Conservation (phyloP, 257 asterid genomes). For the Leptodermis oblonga region DNA sequence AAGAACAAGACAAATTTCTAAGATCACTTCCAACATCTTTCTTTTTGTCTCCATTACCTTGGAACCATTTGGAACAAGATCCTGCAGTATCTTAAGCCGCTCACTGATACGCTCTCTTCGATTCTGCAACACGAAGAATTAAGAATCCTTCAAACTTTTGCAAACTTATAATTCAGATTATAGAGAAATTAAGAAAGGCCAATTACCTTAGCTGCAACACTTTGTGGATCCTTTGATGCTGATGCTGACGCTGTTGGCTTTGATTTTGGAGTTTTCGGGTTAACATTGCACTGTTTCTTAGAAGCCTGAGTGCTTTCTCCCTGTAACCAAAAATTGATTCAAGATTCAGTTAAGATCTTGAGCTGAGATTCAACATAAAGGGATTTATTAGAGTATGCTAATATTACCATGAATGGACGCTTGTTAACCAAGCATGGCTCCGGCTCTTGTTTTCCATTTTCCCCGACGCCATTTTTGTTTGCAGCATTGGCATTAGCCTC, state of each 20-base stretch:
- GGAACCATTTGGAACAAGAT: conserved; percentile 89
- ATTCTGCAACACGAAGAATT: conserved; percentile 53
- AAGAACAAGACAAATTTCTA: conserved; percentile 2
- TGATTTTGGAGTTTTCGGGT: conserved; percentile 47
- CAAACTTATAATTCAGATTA: too few relatives aligned
- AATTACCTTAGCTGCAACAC: conserved; percentile 84
- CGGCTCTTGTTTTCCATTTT: conserved; percentile 28
- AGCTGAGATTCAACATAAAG: not conserved
- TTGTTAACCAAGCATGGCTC: conserved; percentile 29
- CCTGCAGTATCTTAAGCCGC: conserved; percentile 74
- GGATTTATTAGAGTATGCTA: not conserved
- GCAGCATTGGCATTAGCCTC: conserved; percentile 21
- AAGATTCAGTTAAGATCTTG: not conserved
- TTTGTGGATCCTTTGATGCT: conserved; percentile 68
- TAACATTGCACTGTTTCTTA: conserved; percentile 60
- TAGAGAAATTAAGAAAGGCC: too few relatives aligned
- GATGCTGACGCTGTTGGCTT: conserved; percentile 24
- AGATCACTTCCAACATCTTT: not conserved
- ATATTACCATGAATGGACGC: conserved; percentile 52
- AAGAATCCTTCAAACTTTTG: conserved; percentile 1
- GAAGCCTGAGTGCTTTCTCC: conserved; percentile 50
- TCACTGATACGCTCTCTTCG: conserved; percentile 85
- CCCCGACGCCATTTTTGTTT: conserved; percentile 25
- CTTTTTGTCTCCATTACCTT: conserved; percentile 44
- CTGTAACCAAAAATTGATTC: conserved; percentile 16